Evolutionary conservation across 2,329 filamentous ascomycete species (phyloP), one percentile per base, ranked within the genome.

Genomic region (Chrysoporthe deuterocubensis): DNA sequence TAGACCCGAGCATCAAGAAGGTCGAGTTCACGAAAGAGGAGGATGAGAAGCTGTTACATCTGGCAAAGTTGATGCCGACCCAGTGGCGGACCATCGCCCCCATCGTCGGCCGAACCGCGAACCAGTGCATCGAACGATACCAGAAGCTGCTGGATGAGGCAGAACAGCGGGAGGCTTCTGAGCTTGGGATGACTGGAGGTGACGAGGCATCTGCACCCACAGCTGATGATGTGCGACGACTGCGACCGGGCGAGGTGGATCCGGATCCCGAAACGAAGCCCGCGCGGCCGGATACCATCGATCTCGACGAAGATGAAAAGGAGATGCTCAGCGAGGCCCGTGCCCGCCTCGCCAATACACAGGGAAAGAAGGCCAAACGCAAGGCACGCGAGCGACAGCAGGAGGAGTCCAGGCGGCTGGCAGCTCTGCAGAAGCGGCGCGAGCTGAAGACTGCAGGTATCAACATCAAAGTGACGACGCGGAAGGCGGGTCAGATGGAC

Each of bases 1-100:
- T 99, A 73, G 96, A 99, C 77, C 96, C 96, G 26, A 93, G 92
- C 77, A 98, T 99, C 83, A 92, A 95, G 76, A 99, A 99, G 85
- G 96, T 97, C 74, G 96, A 99, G 82, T 99, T 96, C 95, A 97
- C 93, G 78, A 92, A 96, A 76, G 96, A 99, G 80, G 96, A 99
- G 79, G 96, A 99, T 79, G 96, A 99, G 84, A 97, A 97, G 82
- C 86, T 99, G 69, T 82, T 99, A 75, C 96, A 98, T 76, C 86
- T 99, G 76, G 96, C 96, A 70, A 99, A 98, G 86, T 85, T 99
- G 81, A 97, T 99, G 91, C 96, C 96, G 67, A 98, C 95, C 40
- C 96, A 99, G 87, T 99, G 96, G 96, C 91, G 96, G 76, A 98
- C 96, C 60, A 98, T 99, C 76, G 95, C 96, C 67, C 94, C 96